Conservation (phyloP, 805 yeast species). For the Hanseniaspora mollemarum region DNA sequence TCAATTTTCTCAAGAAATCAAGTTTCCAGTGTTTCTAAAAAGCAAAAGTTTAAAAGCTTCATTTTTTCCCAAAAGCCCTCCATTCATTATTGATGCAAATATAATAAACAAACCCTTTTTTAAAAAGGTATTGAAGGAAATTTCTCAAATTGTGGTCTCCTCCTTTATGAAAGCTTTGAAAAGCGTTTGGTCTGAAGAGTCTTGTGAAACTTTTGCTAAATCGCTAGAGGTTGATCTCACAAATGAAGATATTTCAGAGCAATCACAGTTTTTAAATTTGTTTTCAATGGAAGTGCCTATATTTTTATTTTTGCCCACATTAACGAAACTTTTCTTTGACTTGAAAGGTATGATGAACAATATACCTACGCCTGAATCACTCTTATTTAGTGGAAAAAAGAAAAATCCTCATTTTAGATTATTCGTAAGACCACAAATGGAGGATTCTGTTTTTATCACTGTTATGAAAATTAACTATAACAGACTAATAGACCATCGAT, state of each 20-base stretch:
- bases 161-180: not conserved
- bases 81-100: not conserved
- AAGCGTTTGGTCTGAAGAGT: not conserved
- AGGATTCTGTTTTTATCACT: not conserved
- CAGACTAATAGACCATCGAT: not conserved
- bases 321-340: not conserved
- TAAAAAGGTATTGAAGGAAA: not conserved
- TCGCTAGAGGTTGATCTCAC: not conserved
- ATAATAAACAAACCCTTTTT: not conserved
- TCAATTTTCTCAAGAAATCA: not conserved
- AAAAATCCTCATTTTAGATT: not conserved
- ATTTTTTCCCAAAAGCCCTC: not conserved
- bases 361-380: not conserved
- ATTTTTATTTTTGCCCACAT: not conserved
- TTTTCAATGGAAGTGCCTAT: not conserved
- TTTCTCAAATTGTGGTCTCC: not conserved
- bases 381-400: not conserved
- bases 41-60: not conserved
- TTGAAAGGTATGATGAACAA: not conserved
- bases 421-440: not conserved
- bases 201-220: too few relatives aligned
- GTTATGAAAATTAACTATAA: not conserved
- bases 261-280: not conserved
- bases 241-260: not conserved
- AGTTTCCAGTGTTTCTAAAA: not conserved